Base-by-base conservation (phyloP, 2,329 filamentous ascomycete species). In the Pyricularia pennisetigena region DNA sequence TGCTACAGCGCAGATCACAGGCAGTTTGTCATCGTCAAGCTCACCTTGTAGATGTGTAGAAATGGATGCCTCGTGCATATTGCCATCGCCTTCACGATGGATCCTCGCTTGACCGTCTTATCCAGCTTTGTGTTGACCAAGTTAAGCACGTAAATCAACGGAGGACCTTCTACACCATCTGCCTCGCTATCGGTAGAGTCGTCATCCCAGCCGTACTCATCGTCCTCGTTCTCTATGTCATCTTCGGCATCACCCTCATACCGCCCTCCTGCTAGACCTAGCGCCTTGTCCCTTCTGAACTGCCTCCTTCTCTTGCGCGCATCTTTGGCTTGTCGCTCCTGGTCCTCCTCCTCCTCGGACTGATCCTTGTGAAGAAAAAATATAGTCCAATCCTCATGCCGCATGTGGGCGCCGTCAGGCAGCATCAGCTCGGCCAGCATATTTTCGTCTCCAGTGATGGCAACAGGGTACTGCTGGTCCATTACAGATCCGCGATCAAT, bases 361-460 rank as follows among this genome's bases (percentile, higher is more conserved):
- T 90, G 92, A 77, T 99, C 95, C 78, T 98, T 98, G 81, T 99
- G 95, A 68, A 99, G 78, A 77, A 99, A 99, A 82, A 99, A 99
- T 68, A 98, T 97, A 61, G 95, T 99, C 95, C 95, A 99, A 78
- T 99, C 95, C 79, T 98, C 94, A 75, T 91, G 94, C 57, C 95
- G 88, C 70, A 95, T 88, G 79, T 99, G 95, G 26, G 94, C 93
- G 79, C 98, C 94, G 78, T 99, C 95, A 0, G 95, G 95, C 77
- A 99, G 82, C 95, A 99, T 99, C 75, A 99, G 86, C 82, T 99
- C 95, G 7, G 95, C 95, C 75, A 99, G 81, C 94, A 98, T 98
- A 75, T 97, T 91, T 81, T 99, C 95, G 76, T 99, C 94, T 35
- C 95, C 94, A 66, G 93, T 97, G 71, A 99, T 98, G 66, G 94